Conservation (phyloP, 1,139 yeast genomes). For the Protomyces lactucae-debilis region DNA sequence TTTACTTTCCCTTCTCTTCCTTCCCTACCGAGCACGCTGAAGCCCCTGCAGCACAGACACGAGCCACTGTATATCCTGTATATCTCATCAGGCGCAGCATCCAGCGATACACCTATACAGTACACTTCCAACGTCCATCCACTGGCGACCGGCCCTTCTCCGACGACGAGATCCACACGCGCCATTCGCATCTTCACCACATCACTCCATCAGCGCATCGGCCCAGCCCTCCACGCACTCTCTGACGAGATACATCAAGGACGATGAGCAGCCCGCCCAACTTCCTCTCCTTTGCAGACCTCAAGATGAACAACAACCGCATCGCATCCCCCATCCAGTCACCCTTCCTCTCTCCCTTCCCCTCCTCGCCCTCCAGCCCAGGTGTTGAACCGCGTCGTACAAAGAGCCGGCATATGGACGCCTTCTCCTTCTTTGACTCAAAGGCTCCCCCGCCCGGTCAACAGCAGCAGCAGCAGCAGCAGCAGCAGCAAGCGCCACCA, state of each 20-base stretch:
- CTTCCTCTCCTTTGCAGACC: slow-evolving; percentile 23
- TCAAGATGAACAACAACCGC: slow-evolving; percentile 14
- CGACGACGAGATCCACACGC: neutral
- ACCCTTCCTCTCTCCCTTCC: slow-evolving; percentile 22
- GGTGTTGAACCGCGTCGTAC: slow-evolving; percentile 23
- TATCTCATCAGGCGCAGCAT: too few relatives aligned
- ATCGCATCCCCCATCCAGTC: slow-evolving; percentile 18
- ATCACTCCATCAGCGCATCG: neutral
- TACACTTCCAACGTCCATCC: too few relatives aligned
- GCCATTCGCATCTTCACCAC: neutral
- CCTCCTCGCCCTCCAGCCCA: slow-evolving; percentile 21
- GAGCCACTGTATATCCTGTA: too few relatives aligned
- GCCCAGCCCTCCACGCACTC: too few relatives aligned
- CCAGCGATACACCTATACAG: too few relatives aligned
- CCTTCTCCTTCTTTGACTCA: slow-evolving; percentile 24
- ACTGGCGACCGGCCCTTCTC: too few relatives aligned
- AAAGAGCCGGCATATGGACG: slow-evolving; percentile 23
- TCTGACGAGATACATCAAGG: neutral
- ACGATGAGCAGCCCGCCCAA: slow-evolving; percentile 23
- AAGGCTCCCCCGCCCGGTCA: slow-evolving; percentile 7
- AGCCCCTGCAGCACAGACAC: too few relatives aligned
- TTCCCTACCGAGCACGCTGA: too few relatives aligned
- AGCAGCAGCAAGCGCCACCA: neutral
- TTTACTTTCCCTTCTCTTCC: too few relatives aligned
- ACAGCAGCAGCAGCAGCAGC: neutral